Conservation (phyloP, 2,329 filamentous ascomycete genomes). For the Aspergillus awamori region DNA sequence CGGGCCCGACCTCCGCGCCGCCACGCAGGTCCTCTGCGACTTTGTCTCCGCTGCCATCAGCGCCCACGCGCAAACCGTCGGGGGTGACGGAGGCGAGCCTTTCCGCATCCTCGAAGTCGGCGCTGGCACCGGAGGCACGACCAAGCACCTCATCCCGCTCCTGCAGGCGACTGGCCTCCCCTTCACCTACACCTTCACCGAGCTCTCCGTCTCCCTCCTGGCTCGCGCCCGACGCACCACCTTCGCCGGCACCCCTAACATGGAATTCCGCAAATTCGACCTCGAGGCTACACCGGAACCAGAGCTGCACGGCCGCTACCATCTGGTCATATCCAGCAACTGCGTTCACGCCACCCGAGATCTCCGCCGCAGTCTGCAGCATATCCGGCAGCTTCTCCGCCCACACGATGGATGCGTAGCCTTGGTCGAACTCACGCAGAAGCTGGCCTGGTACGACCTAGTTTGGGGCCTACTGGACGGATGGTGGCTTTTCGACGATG, state of each 20-base stretch:
- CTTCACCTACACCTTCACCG: background rate
- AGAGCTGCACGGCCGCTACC: background rate
- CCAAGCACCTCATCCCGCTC: background rate
- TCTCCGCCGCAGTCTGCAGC: background rate
- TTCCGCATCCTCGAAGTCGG: background rate
- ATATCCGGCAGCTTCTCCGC: background rate
- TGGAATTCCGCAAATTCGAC: background rate
- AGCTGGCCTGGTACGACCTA: slow-evolving; percentile 31
- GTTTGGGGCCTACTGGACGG: slow-evolving; percentile 38
- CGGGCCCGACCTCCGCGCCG: background rate
- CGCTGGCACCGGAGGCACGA: too few species aligned
- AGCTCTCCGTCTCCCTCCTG: background rate
- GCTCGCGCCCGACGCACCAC: too few species aligned
- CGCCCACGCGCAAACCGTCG: background rate
- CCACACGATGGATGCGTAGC: slow-evolving; percentile 31
- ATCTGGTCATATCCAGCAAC: background rate
- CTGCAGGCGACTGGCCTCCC: background rate
- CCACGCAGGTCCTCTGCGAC: background rate
- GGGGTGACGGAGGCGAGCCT: too few species aligned
- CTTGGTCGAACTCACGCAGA: slow-evolving; percentile 32
- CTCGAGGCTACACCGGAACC: background rate
- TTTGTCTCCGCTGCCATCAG: background rate
- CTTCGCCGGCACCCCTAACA: background rate
- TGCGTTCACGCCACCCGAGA: background rate
- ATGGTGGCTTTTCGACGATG: slow-evolving; percentile 42